These are phyloP conservation scores for Annulohypoxylon truncatum DNA, from an alignment of 2,329 filamentous ascomycete genomes.

Conservation along the genomic window DNA sequence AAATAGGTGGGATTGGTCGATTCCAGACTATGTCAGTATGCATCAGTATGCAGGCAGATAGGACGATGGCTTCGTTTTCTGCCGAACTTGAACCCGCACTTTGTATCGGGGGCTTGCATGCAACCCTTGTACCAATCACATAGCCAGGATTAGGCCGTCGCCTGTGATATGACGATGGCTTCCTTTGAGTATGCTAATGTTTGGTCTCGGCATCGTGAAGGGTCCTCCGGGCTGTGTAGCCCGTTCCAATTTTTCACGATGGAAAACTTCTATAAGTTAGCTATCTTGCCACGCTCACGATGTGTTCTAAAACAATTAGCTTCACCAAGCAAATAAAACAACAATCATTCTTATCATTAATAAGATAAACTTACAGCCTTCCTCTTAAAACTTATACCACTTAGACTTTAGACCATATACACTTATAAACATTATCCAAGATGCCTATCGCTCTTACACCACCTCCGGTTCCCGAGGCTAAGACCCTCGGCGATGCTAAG, in stretches of 20 bases:
- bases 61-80: constrained; percentile 27
- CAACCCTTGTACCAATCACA: constrained; percentile 26
- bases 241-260: constrained; percentile 20
- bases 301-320: constrained; percentile 2
- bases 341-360: not conserved
- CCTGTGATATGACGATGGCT: constrained; percentile 36
- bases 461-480: constrained; percentile 46
- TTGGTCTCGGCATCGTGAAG: constrained; percentile 39
- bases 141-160: constrained; percentile 11
- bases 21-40: constrained; percentile 33
- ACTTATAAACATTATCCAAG: constrained; percentile 40
- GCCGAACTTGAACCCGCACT: constrained; percentile 25
- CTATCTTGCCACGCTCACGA: constrained; percentile 7
- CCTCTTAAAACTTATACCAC: not conserved
- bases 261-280: constrained; percentile 29
- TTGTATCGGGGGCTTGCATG: constrained; percentile 27
- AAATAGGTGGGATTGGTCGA: constrained; percentile 33
- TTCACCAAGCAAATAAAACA: constrained; percentile 3
- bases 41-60: constrained; percentile 36
- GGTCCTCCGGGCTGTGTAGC: constrained; percentile 1
- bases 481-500: constrained; percentile 45
- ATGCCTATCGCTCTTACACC: constrained; percentile 56
- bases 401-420: not conserved
- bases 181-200: constrained; percentile 29
- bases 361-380: constrained; percentile 18